phyloP scores from a whole-genome alignment of 306 rosid species.

The Vigna radiata region DNA sequence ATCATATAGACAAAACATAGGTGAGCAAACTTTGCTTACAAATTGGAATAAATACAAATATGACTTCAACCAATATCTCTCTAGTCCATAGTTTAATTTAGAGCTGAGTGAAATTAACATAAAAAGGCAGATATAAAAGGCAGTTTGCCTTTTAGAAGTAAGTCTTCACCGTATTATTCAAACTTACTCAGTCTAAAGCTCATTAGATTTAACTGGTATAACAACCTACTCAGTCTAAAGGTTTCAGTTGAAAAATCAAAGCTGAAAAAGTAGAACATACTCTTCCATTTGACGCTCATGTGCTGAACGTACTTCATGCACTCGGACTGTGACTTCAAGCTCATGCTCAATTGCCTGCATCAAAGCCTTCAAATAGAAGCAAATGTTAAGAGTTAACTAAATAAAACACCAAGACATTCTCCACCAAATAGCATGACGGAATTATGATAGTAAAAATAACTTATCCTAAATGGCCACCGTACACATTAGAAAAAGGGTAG shows the following conservation, averaged over 20 bases:
- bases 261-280: conserved; percentile 54
- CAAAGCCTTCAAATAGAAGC: conserved; percentile 65
- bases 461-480: neutral
- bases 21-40: neutral
- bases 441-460: neutral
- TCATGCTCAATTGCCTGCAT: conserved; percentile 92
- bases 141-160: neutral
- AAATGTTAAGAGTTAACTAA: conserved; percentile 31
- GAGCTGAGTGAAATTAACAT: conserved; percentile 5
- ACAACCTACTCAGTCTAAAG: neutral
- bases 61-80: neutral
- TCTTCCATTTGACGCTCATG: conserved; percentile 93
- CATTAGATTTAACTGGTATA: neutral
- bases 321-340: conserved; percentile 91
- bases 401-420: conserved; percentile 3
- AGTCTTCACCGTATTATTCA: conserved; percentile 3
- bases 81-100: neutral
- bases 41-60: neutral
- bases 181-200: no score
- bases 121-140: no score
- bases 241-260: conserved; percentile 6
- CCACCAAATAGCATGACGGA: neutral
- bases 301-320: conserved; percentile 91
- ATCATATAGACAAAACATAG: neutral
- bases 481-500: neutral